Evolutionary conservation across 2,329 filamentous ascomycete genomes (phyloP), one percentile per base, ranked within the genome.

Genomic region (Myriosclerotinia curreyana): DNA sequence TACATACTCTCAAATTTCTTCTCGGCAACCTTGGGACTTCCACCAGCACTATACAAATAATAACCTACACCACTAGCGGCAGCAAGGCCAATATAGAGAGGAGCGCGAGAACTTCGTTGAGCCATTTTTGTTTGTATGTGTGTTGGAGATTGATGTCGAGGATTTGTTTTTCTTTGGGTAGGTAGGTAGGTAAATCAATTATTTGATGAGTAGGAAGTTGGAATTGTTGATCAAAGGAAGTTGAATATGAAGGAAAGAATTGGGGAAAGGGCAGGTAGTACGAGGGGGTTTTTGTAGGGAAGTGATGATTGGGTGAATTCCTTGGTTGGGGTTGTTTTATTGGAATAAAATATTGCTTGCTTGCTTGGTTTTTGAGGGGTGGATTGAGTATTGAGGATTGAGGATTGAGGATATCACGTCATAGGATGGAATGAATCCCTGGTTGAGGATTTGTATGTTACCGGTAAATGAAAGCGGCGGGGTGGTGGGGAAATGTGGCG

Each of bases 21-120:
- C 83, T 92, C 86, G n/a, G 93, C 94, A 58, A 84, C 86, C 77
- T 89, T 91, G 60, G 91, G 83, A 76, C 86, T 84, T 65, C 94
- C 93, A 67, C 94, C 94, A 20, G 93, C 89, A 60, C 79, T 82
- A 82, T 96, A 99, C 68, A 98, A 84, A 81, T 98, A 98, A 83
- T 96, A 98, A 51, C 90, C 92, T 65, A 87, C 80, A 69, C 86
- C 89, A 71, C 84, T 85, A 40, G 83, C 88, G 69, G 85, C 86
- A 66, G 81, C 84, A 70, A 86, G 77, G 71, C 87, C 89, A 71
- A 88, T 74, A 71, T 80, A 73, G 50, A 76, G 73, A 63, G 78
- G 69, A 67, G 76, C 68, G 68, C 74, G 76, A 59, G 74, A 74
- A 65, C 73, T 77, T 66, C 69, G 71, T 68, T 73, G 70, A 42